Base-by-base conservation (phyloP, 331 rosid genomes). In the Malus hybrid region DNA sequence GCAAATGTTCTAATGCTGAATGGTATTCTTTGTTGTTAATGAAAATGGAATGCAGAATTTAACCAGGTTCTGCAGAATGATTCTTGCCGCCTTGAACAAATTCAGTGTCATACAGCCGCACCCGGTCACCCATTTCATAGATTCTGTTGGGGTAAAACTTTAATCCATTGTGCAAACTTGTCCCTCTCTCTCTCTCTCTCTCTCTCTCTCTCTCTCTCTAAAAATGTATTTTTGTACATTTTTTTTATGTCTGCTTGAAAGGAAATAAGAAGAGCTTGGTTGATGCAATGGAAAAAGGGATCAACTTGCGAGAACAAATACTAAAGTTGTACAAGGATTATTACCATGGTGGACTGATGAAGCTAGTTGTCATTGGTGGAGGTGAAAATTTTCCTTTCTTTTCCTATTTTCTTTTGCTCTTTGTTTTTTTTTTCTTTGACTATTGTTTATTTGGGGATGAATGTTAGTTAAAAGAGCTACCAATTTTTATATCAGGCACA, bases 261-360 rank as follows among this genome's bases (percentile, higher is more conserved):
- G 99, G 99, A 61, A 94, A 94, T 83, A 94, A 92, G 85, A 94
- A 88, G 91, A 94, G 99, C 84, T 84, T 92, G 85, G 87, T 70
- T 79, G 92, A 94, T 87, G 99, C 99, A 34, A 86, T 94, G 90
- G 92, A 90, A 82, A 92, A 86, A 39, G 99, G 99, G 71, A 82
- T 94, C 72, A 80, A 94, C 82, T 84, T 94, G 86, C 84, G 90
- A 63, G 93, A 87, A 72, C 93, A 85, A 62, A 89, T 92, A 87
- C 80, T 92, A 76, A 88, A 86, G 79, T 77, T 94, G 71, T 94
- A 86, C 78, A 52, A 56, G 50, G 82, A 89, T 77, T 86, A 86
- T 86, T 94, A 94, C 89, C 97, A 92, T 76, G 99, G 97, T 73
- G 99, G 99, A 86, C 81, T 94, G 64, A 94, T 94, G 99, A 94